Conservation (phyloP, 768 basidiomycete species). For the Boletus sp. region DNA sequence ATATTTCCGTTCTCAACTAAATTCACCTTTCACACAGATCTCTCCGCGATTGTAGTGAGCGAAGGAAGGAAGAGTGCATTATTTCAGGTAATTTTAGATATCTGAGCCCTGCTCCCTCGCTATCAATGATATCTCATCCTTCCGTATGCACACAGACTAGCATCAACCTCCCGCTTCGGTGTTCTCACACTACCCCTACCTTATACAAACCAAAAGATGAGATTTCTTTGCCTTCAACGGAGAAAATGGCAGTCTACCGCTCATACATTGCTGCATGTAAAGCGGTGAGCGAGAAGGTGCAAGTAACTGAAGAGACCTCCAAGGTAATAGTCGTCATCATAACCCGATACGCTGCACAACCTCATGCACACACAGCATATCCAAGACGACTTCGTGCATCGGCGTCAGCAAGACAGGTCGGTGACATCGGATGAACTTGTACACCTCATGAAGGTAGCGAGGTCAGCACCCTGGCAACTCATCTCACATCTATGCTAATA, state of each 20-base stretch:
- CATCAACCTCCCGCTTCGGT: slow-evolving; percentile 48
- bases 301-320: slow-evolving; percentile 52
- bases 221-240: slow-evolving; percentile 44
- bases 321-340: slow-evolving; percentile 40
- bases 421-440: slow-evolving; percentile 61
- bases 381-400: slow-evolving; percentile 67
- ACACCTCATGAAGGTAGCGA: slow-evolving; percentile 63
- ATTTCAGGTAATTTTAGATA: slow-evolving; percentile 49
- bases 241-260: slow-evolving; percentile 54
- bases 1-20: slow-evolving; percentile 66
- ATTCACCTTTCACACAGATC: slow-evolving; percentile 70
- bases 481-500: slow-evolving; percentile 1
- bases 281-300: slow-evolving; percentile 42
- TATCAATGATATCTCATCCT: not conserved
- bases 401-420: slow-evolving; percentile 36
- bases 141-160: slow-evolving; percentile 47
- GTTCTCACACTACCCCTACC: slow-evolving; percentile 21
- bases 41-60: slow-evolving; percentile 59
- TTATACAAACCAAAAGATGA: slow-evolving; percentile 50
- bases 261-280: slow-evolving; percentile 60
- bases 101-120: too few species aligned
- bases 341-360: not conserved
- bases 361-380: slow-evolving; percentile 49
- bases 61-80: slow-evolving; percentile 70
- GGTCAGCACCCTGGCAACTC: slow-evolving; percentile 39